phyloP scores from a whole-genome alignment of 257 asterid species.

The Gentiana macrophylla region DNA sequence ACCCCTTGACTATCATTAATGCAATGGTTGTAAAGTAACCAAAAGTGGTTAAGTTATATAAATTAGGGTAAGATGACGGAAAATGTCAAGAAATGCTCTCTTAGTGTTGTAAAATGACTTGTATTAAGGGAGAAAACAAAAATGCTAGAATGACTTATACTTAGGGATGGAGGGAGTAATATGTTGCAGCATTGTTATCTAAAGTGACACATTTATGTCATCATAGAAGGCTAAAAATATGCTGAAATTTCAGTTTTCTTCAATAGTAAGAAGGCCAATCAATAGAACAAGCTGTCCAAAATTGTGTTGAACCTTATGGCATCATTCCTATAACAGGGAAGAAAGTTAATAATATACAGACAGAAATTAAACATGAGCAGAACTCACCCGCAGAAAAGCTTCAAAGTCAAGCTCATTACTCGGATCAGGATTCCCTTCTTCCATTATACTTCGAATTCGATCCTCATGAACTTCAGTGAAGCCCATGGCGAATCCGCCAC shows the following conservation, averaged over 20 bases:
- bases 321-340: background rate
- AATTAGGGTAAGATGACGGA: no score
- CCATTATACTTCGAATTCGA: slow-evolving; percentile 46
- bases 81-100: no score
- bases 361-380: background rate
- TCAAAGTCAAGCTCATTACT: slow-evolving; percentile 73
- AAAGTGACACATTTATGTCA: background rate
- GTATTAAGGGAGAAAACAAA: no score
- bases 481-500: slow-evolving; percentile 76
- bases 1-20: no score
- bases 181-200: no score
- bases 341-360: background rate
- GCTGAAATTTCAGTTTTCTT: background rate
- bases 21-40: no score
- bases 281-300: background rate
- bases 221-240: background rate
- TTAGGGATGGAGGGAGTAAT: no score
- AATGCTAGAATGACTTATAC: no score
- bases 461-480: slow-evolving; percentile 50
- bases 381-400: slow-evolving; percentile 81
- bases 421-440: slow-evolving; percentile 40
- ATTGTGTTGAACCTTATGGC: background rate
- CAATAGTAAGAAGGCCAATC: background rate
- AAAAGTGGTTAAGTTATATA: no score
- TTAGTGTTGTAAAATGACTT: no score